These are phyloP conservation scores for Ascobolus immersus DNA, from an alignment of 495 filamentous ascomycete genomes.

Conservation along the genomic window DNA sequence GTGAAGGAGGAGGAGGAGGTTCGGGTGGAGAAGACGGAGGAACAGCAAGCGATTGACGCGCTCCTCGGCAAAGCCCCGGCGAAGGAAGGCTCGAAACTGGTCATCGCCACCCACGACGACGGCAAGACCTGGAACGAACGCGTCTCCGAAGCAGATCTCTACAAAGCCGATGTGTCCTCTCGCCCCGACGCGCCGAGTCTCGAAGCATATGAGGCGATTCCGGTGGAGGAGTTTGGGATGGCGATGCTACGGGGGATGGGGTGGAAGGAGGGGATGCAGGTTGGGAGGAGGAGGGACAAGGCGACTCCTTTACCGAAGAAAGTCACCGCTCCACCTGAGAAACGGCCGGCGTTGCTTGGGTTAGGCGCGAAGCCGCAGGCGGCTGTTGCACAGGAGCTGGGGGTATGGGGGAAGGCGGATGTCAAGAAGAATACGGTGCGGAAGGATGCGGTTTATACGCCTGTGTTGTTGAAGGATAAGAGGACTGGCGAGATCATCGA, in stretches of 20 bases:
- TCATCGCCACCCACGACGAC: slow-evolving; percentile 7
- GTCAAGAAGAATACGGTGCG: slow-evolving; percentile 22
- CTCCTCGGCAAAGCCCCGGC: slow-evolving; percentile 21
- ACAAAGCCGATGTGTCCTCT: slow-evolving; percentile 37
- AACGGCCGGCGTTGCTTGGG: slow-evolving; percentile 55
- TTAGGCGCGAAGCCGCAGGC: slow-evolving; percentile 42
- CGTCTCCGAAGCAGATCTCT: slow-evolving; percentile 37
- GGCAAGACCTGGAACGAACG: slow-evolving; percentile 13
- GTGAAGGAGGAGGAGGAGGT: slow-evolving; percentile 1
- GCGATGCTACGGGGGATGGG: slow-evolving; percentile 76
- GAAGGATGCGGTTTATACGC: slow-evolving; percentile 34
- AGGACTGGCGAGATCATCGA: slow-evolving; percentile 36
- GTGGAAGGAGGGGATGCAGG: slow-evolving; percentile 63
- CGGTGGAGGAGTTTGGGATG: slow-evolving; percentile 82
- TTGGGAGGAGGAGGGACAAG: slow-evolving; percentile 30
- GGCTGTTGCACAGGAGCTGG: slow-evolving; percentile 32
- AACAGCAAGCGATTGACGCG: slow-evolving; percentile 11
- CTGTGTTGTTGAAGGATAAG: slow-evolving; percentile 38
- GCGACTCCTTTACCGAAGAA: slow-evolving; percentile 16
- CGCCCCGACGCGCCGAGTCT: slow-evolving; percentile 50
- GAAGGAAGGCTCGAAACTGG: slow-evolving; percentile 7
- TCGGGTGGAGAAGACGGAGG: slow-evolving; percentile 14
- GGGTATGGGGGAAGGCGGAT: slow-evolving; percentile 42
- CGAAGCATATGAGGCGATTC: slow-evolving; percentile 65
- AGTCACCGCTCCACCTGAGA: slow-evolving; percentile 27